Conservation (phyloP, 805 yeast genomes). For the Kodamaea fukazawae region DNA sequence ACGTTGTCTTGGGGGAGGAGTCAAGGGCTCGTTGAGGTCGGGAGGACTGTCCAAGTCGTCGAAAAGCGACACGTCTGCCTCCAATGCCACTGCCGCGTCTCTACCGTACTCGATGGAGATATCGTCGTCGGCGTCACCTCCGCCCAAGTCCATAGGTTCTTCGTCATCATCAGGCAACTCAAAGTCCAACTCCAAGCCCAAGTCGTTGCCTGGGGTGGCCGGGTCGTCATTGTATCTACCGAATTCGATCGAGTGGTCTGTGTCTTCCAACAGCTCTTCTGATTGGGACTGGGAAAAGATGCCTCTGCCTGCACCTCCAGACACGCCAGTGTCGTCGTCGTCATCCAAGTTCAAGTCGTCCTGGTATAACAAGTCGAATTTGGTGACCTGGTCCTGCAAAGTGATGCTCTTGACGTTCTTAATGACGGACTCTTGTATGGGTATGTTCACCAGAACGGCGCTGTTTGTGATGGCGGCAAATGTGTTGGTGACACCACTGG, state of each 20-base stretch:
- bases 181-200: conserved; percentile 41
- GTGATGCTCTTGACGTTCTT: conserved; percentile 58
- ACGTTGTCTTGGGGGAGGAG: conserved; percentile 25
- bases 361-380: conserved; percentile 66
- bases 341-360: conserved; percentile 49
- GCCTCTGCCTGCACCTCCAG: conserved; percentile 6
- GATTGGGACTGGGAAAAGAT: conserved; percentile 5
- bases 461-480: conserved; percentile 25
- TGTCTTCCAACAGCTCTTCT: conserved; percentile 28
- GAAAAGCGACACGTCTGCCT: conserved; percentile 25
- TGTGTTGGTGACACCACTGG: conserved; percentile 28
- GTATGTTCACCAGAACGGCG: conserved; percentile 40
- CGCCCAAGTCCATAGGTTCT: conserved; percentile 22
- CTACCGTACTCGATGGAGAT: conserved; percentile 55
- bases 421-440: conserved; percentile 59
- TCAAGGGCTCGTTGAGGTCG: conserved; percentile 20
- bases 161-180: conserved; percentile 32
- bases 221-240: conserved; percentile 49
- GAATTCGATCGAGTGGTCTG: conserved; percentile 63
- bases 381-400: conserved; percentile 76
- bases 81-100: conserved; percentile 25
- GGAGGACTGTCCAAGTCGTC: conserved; percentile 18
- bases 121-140: conserved; percentile 39
- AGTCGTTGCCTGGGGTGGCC: conserved; percentile 20
- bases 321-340: conserved; percentile 10